Conservation (phyloP, 2,329 filamentous ascomycete species). For the Hirsutella thompsonii region DNA sequence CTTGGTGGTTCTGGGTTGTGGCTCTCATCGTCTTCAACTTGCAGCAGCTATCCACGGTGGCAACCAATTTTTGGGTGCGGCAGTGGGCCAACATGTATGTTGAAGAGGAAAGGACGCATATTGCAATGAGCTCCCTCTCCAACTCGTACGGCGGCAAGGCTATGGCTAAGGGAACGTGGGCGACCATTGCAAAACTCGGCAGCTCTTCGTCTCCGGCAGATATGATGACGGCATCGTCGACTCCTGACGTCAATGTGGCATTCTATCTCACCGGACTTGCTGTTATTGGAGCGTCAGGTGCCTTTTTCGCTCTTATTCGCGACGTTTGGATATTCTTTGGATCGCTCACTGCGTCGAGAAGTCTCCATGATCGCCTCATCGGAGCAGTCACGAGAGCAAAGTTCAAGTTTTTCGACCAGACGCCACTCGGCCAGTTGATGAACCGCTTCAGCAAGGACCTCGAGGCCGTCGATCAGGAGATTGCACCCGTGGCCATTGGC, state of each 20-base stretch:
- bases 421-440: slow-evolving; percentile 90
- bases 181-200: slow-evolving; percentile 24
- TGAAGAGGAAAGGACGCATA: slow-evolving; percentile 21
- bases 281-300: slow-evolving; percentile 62
- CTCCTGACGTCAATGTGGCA: slow-evolving; percentile 55
- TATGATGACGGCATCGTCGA: slow-evolving; percentile 11
- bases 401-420: slow-evolving; percentile 97
- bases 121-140: slow-evolving; percentile 9
- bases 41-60: slow-evolving; percentile 77
- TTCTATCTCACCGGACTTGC: slow-evolving; percentile 84
- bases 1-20: slow-evolving; percentile 87
- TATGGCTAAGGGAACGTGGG: slow-evolving; percentile 17
- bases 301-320: slow-evolving; percentile 67
- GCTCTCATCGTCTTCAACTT: slow-evolving; percentile 62
- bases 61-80: slow-evolving; percentile 88
- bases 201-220: slow-evolving; percentile 10
- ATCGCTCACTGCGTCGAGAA: slow-evolving; percentile 75
- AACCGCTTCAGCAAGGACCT: slow-evolving; percentile 98
- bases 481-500: slow-evolving; percentile 79
- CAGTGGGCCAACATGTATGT: slow-evolving; percentile 89
- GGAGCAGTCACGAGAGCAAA: slow-evolving; percentile 72
- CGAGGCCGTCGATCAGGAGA: slow-evolving; percentile 88
- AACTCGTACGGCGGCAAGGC: slow-evolving; percentile 12
- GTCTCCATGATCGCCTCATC: slow-evolving; percentile 70
- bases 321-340: slow-evolving; percentile 89